phyloP scores from a whole-genome alignment of 140 eudicot species.

The Stevia rebaudiana region DNA sequence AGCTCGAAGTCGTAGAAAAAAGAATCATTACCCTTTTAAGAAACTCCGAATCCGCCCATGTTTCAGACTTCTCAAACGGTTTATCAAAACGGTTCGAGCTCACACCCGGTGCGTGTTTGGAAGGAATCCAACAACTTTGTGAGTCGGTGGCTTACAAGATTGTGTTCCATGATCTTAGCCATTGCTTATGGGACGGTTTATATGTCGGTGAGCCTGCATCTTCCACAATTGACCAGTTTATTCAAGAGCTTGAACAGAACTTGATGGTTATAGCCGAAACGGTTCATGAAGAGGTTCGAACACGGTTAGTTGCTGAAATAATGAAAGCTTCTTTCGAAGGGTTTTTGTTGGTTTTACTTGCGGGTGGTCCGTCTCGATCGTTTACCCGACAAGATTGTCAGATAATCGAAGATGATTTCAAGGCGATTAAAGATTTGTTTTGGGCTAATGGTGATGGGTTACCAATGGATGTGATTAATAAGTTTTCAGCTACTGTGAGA shows the following conservation, averaged over 20 bases:
- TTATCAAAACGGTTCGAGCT: constrained; percentile 65
- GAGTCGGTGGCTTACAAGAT: constrained; percentile 70
- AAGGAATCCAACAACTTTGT: constrained; percentile 78
- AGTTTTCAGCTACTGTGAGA: constrained; percentile 58
- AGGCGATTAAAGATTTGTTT: constrained; percentile 70
- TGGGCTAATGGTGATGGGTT: constrained; percentile 87
- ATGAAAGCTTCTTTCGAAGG: constrained; percentile 89
- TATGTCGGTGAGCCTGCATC: constrained; percentile 74
- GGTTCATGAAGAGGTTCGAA: constrained; percentile 16
- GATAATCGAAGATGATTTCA: constrained; percentile 75
- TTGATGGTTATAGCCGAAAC: constrained; percentile 27
- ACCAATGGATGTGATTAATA: constrained; percentile 65
- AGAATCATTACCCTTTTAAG: constrained; percentile 78
- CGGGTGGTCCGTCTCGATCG: constrained; percentile 85
- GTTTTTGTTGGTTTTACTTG: constrained; percentile 77
- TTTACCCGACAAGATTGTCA: constrained; percentile 62
- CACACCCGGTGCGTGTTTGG: constrained; percentile 68
- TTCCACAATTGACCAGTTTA: constrained; percentile 66
- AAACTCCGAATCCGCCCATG: constrained; percentile 80
- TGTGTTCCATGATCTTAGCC: constrained; percentile 77
- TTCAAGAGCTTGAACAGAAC: constrained; percentile 55
- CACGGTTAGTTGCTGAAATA: constrained; percentile 40
- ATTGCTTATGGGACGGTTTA: constrained; percentile 65
- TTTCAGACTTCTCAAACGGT: constrained; percentile 69
- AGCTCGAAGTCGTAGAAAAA: constrained; percentile 72